Percentiles rank a stretch among this genome's conserved stretches.
Conservation (phyloP, 73 alveolate species). For the Paramecium pentaurelia region DNA sequence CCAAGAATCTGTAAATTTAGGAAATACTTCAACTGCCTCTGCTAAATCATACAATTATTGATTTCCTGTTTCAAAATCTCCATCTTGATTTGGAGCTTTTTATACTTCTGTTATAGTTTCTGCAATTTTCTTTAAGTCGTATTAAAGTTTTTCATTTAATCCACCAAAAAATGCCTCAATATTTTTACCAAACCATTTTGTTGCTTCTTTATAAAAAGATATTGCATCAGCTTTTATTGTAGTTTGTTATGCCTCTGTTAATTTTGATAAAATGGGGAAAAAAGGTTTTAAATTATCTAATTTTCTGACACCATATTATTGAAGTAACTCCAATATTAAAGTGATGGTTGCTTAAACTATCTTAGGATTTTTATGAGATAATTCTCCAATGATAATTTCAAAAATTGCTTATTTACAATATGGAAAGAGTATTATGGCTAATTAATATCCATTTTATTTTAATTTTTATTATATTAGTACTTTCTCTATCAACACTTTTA, state of each 20-base stretch:
- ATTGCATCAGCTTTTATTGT: not conserved
- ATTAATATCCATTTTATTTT: not conserved
- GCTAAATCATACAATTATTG: not conserved
- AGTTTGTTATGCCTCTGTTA: not conserved
- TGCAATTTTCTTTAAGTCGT: not conserved
- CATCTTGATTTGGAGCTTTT: not conserved
- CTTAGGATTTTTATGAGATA: not conserved
- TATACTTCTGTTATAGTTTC: not conserved
- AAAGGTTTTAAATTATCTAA: slow-evolving; percentile 25
- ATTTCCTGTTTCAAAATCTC: not conserved
- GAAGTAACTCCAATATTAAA: not conserved
- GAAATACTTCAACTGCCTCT: slow-evolving; percentile 14
- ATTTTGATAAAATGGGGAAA: not conserved
- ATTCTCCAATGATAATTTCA: not conserved
- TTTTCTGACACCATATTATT: not conserved
- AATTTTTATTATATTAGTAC: not conserved
- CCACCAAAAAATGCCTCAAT: not conserved
- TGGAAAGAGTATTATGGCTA: not conserved
- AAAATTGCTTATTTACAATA: not conserved
- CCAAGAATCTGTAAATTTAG: not conserved
- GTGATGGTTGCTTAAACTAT: not conserved
- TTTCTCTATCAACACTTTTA: not conserved
- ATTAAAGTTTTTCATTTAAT: not conserved
- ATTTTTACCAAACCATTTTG: slow-evolving; percentile 3
- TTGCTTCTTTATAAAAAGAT: not conserved